Evolutionary conservation across 257 asterid species (phyloP).

Genomic region (Jasminum sambac): DNA sequence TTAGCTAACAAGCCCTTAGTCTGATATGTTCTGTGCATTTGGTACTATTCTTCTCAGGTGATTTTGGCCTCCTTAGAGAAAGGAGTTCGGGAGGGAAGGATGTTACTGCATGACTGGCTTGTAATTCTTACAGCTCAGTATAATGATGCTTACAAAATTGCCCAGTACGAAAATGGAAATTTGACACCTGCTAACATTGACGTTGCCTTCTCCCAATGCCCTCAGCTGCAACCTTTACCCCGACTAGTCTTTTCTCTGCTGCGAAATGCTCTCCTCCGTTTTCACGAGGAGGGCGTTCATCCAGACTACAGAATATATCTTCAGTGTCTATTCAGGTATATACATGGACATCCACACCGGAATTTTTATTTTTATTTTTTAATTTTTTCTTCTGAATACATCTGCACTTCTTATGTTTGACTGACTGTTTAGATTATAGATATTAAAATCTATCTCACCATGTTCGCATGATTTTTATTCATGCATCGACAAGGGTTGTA

Average conservation of each 20-base stretch:
- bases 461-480: background rate
- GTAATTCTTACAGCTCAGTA: conserved; percentile 93
- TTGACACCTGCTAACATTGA: conserved; percentile 54
- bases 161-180: conserved; percentile 62
- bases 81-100: conserved; percentile 94
- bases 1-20: background rate
- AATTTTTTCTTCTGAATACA: too few species aligned
- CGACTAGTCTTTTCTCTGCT: conserved; percentile 93
- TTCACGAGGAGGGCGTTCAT: conserved; percentile 99
- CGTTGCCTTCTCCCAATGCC: conserved; percentile 90
- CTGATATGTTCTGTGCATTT: conserved; percentile 13
- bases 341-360: too few species aligned
- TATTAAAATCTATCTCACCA: background rate
- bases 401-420: background rate
- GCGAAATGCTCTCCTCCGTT: conserved; percentile 91
- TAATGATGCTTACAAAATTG: conserved; percentile 74
- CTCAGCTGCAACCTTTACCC: conserved; percentile 87
- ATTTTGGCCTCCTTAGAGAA: conserved; percentile 84
- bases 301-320: conserved; percentile 95
- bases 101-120: conserved; percentile 95
- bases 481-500: background rate
- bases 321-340: conserved; percentile 96
- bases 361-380: too few species aligned
- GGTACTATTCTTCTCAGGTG: conserved; percentile 54
- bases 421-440: conserved; percentile 4